These are phyloP conservation scores for Knoxia roxburghii DNA, from an alignment of 257 asterid genomes.

Conservation along the genomic window DNA sequence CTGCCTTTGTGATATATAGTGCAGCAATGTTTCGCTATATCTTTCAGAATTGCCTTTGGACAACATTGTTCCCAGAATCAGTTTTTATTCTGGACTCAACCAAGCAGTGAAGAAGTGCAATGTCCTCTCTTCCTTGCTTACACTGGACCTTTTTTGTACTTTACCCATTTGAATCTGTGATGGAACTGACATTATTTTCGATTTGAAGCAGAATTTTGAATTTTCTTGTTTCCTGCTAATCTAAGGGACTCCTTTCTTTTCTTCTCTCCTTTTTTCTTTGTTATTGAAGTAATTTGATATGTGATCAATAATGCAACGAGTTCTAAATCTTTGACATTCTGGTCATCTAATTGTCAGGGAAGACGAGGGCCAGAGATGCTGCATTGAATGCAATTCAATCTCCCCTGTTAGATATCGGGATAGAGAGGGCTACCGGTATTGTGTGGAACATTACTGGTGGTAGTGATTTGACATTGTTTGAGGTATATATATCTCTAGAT, in stretches of 20 bases:
- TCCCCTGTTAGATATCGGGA: conserved; percentile 84
- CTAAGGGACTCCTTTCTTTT: background rate
- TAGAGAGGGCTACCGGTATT: conserved; percentile 94
- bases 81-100: background rate
- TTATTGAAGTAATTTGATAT: background rate
- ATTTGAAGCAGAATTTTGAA: background rate
- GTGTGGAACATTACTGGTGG: conserved; percentile 99
- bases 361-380: conserved; percentile 91
- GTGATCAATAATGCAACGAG: conserved; percentile 1
- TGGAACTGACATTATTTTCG: background rate
- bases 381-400: conserved; percentile 86
- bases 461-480: conserved; percentile 79
- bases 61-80: background rate
- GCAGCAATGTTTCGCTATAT: background rate
- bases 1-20: background rate
- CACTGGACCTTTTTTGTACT: background rate
- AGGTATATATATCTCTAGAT: conserved; percentile 38
- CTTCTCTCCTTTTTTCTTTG: background rate
- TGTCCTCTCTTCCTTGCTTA: background rate
- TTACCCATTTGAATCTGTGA: background rate
- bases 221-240: background rate
- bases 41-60: background rate
- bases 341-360: conserved; percentile 49
- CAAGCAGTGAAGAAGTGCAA: background rate
- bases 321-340: conserved; percentile 16